A percentile compares a stretch with the other conserved stretches of the same genome.
phyloP scores from a whole-genome alignment of 2,329 filamentous ascomycete genomes.

The Aspergillus candidus region DNA sequence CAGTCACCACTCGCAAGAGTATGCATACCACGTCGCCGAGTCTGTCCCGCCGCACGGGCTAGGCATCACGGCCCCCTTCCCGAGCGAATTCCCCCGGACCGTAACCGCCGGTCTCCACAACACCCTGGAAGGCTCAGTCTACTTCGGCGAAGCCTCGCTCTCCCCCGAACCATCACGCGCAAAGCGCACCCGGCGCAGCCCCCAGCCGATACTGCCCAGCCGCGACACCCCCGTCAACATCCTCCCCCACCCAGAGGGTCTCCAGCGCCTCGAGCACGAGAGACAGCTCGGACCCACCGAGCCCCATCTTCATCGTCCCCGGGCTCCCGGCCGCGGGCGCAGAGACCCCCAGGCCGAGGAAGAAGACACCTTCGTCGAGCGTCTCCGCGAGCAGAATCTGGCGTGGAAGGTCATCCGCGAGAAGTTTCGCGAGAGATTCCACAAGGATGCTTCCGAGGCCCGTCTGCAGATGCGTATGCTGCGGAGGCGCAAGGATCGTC shows the following conservation, averaged over 20 bases:
- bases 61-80: constrained; percentile 32
- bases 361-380: constrained; percentile 35
- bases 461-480: constrained; percentile 39
- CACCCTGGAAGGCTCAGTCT: constrained; percentile 16
- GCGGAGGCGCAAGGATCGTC: constrained; percentile 31
- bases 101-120: constrained; percentile 23
- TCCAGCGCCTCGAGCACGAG: constrained; percentile 35
- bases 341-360: constrained; percentile 34
- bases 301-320: constrained; percentile 20
- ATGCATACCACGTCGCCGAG: constrained; percentile 28
- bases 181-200: constrained; percentile 20
- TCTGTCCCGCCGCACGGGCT: constrained; percentile 29
- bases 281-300: constrained; percentile 24
- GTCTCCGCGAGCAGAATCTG: constrained; percentile 30
- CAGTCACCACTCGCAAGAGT: constrained; percentile 34
- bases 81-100: constrained; percentile 25
- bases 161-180: constrained; percentile 21
- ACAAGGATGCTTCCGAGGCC: constrained; percentile 35
- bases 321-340: constrained; percentile 29
- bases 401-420: constrained; percentile 36
- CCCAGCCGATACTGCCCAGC: constrained; percentile 14
- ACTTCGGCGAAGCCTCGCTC: constrained; percentile 15
- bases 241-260: constrained; percentile 34
- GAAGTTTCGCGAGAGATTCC: constrained; percentile 31
- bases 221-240: constrained; percentile 31